Evolutionary conservation across 202 grass and related monocot species (phyloP).

Genomic region (Setaria viridis): DNA sequence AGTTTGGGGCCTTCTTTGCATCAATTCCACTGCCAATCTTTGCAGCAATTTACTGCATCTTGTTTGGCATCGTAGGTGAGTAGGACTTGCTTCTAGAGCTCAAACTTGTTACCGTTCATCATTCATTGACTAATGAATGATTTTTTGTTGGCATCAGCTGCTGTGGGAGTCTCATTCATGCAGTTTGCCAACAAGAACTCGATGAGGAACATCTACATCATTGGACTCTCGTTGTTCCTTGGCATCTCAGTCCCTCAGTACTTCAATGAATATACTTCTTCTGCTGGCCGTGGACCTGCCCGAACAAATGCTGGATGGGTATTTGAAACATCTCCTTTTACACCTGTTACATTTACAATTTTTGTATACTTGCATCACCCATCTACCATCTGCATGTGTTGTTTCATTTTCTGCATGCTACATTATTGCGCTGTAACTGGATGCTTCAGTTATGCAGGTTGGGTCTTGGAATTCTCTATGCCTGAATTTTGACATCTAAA

Average conservation of each 20-base stretch:
- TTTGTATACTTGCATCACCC: background rate
- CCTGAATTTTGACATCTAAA: conserved; percentile 22
- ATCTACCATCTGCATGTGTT: background rate
- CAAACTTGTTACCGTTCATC: background rate
- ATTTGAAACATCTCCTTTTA: conserved; percentile 37
- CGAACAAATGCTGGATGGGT: conserved; percentile 97
- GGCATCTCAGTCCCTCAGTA: conserved; percentile 94
- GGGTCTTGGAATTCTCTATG: conserved; percentile 1
- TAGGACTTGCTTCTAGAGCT: background rate
- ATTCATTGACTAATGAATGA: conserved; percentile 11
- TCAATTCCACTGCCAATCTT: conserved; percentile 97
- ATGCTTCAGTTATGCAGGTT: conserved; percentile 4
- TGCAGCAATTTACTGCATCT: conserved; percentile 87
- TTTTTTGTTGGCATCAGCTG: conserved; percentile 52
- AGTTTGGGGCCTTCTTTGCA: conserved; percentile 98
- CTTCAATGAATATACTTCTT: conserved; percentile 77
- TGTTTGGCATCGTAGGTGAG: conserved; percentile 96
- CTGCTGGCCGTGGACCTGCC: conserved; percentile 70
- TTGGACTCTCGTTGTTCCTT: conserved; percentile 86
- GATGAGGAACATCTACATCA: conserved; percentile 93
- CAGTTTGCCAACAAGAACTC: conserved; percentile 95
- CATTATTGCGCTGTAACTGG: background rate
- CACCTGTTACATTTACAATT: background rate
- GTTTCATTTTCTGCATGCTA: background rate
- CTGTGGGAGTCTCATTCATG: conserved; percentile 85